phyloP scores from a whole-genome alignment of 2,329 filamentous ascomycete genomes.

The Fusarium albidum region DNA sequence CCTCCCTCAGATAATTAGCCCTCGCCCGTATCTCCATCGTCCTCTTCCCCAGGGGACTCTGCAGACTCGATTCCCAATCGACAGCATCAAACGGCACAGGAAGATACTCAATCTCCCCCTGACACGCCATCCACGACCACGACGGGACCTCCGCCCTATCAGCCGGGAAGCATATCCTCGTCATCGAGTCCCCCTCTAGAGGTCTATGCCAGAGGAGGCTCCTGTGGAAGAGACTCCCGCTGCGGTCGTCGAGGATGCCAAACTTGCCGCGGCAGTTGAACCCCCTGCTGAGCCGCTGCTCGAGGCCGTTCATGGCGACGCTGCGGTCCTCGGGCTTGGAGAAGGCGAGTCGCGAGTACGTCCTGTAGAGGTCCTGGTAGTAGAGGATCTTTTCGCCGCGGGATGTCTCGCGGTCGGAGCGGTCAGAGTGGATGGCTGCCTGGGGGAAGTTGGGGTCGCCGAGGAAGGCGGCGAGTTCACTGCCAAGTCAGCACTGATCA shows the following conservation, averaged over 20 bases:
- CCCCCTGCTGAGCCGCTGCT: slow-evolving; percentile 1
- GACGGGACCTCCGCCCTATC: slow-evolving; percentile 1
- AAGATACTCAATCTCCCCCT: slow-evolving; percentile 8
- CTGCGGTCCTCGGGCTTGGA: background rate
- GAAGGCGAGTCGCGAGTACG: background rate
- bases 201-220: slow-evolving; percentile 7
- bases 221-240: background rate
- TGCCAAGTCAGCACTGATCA: background rate
- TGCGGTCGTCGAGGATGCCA: background rate
- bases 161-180: background rate
- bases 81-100: slow-evolving; percentile 2
- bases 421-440: background rate
- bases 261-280: slow-evolving; percentile 2
- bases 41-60: background rate
- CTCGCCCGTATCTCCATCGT: background rate
- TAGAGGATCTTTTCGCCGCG: background rate
- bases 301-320: slow-evolving; percentile 9
- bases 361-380: slow-evolving; percentile 15
- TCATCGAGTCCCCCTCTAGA: background rate
- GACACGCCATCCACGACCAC: slow-evolving; percentile 21
- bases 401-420: background rate
- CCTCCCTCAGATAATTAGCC: background rate
- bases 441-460: slow-evolving; percentile 16
- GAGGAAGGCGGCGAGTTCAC: slow-evolving; percentile 7
- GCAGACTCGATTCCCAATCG: slow-evolving; percentile 1